Evolutionary conservation across 805 yeast species (phyloP), one percentile per base, ranked within the genome.

Genomic region (Alloascoidea hylecoeti): DNA sequence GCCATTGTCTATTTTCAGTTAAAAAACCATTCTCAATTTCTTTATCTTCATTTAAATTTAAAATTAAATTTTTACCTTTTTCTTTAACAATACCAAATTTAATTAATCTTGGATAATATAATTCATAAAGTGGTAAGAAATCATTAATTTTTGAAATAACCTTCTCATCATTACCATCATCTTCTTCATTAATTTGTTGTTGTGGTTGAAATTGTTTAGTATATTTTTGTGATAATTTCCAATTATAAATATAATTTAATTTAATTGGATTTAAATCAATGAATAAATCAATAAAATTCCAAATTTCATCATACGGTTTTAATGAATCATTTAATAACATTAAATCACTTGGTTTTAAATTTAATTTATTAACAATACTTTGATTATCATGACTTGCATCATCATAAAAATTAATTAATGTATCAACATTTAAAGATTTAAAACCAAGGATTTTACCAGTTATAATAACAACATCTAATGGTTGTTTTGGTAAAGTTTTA

Each of bases 371-470:
- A n/a, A n/a, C n/a, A n/a, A n/a, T n/a, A n/a, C n/a, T n/a, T n/a
- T n/a, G n/a, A n/a, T n/a, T n/a, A n/a, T n/a, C n/a, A n/a, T n/a
- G n/a, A n/a, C n/a, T n/a, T n/a, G n/a, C n/a, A n/a, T 23, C 30
- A n/a, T 23, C n/a, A n/a, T 23, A 23, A 23, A 23, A 23, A 23
- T 9, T n/a, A 23, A n/a, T 38, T 38, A 66, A 41, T 4, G 51
- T 54, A 1, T 44, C 44, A 18, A 53, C 47, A 1, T 55, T 45
- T 15, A 70, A 46, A 1, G 79, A 63, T 3, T 51, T 43, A 51
- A 75, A 89, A 1, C 97, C 97, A 17, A 75, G 68, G 58, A 86
- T 85, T 97, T 97, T 92, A 3, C 97, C 98, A 57, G 92, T 97
- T 32, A 92, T 64, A 2, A 89, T 55, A 2, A 89, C 66, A 3